Conservation (phyloP, 1,284 basidiomycete species). For the Papiliotrema flavescens region DNA sequence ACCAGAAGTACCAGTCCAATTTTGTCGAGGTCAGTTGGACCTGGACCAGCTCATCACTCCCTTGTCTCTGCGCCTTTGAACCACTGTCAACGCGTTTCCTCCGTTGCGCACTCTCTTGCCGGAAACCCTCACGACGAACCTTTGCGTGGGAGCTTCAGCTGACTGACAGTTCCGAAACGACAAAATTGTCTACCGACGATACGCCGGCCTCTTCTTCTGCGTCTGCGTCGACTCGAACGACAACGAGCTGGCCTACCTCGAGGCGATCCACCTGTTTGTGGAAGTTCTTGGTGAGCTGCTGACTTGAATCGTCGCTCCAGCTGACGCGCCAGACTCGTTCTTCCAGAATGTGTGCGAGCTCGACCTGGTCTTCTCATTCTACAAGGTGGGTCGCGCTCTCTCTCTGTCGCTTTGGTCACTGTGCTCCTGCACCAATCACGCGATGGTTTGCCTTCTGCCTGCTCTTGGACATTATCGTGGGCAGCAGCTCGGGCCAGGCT, state of each 20-base stretch:
- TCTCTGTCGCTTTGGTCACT: too few relatives aligned
- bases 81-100: too few relatives aligned
- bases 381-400: constrained; percentile 63
- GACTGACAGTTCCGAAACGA: constrained; percentile 78
- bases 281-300: constrained; percentile 80
- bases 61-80: neutral
- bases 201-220: constrained; percentile 97
- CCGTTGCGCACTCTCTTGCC: too few relatives aligned
- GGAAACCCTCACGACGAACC: too few relatives aligned
- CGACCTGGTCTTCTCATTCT: constrained; percentile 97
- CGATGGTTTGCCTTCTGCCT: too few relatives aligned
- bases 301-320: neutral
- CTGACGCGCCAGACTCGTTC: constrained; percentile 68
- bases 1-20: constrained; percentile 98
- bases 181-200: constrained; percentile 91
- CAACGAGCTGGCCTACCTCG: constrained; percentile 94
- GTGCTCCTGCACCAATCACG: too few relatives aligned
- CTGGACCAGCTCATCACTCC: neutral
- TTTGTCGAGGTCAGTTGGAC: constrained; percentile 82
- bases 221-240: constrained; percentile 96
- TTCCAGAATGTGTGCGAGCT: constrained; percentile 98
- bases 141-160: neutral
- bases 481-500: too few relatives aligned
- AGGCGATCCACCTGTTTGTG: constrained; percentile 97
- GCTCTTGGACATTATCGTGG: too few relatives aligned